Evolutionary conservation across 768 basidiomycete species (phyloP), one percentile per base, ranked within the genome.

Genomic region (Phanerochaete sordida): DNA sequence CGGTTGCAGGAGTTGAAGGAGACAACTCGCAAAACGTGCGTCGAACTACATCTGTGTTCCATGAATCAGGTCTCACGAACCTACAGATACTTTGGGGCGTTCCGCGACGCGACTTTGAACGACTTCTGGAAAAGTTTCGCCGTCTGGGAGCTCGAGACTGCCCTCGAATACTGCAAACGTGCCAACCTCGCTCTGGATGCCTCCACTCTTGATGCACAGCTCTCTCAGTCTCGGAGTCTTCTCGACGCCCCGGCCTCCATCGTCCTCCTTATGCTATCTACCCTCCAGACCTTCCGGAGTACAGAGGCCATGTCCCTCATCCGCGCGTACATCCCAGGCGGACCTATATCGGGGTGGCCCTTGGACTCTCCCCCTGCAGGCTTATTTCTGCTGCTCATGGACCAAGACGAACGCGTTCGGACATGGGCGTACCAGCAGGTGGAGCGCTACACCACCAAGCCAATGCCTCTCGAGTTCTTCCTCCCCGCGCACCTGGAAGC

Each of bases 31-130:
- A 75, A 77, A 31, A 90, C 88, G 95, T 96, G 70, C 74, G 92
- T 85, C 19, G 4, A 13, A 19, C 19, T 43, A 35, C 11, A 4
- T 43, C 4, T 43, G 39, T 16, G 4, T 43, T 19, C 4, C 19
- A 19, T 43, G 19, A 43, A 12, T 11, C 19, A 19, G 19, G n/a
- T n/a, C 39, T 43, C 39, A 43, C 19, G 19, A 43, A 11, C 6
- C 62, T 33, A 60, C 27, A 95, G 92, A 57, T 95, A 89, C 71
- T 86, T 95, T 65, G 85, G 83, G 15, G 84, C 84, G 2, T 93
- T 88, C 70, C 66, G 76, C 1, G 75, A 77, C 1, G 69, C 76
- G 21, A 72, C 82, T 37, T 68, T 89, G 53, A 70, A 74, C 21
- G 72, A 71, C 35, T 95, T 95, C 70, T 89, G 85, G 68, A 63